Base-by-base conservation (phyloP, 805 yeast genomes). In the Zygotorulaspora danielsina region DNA sequence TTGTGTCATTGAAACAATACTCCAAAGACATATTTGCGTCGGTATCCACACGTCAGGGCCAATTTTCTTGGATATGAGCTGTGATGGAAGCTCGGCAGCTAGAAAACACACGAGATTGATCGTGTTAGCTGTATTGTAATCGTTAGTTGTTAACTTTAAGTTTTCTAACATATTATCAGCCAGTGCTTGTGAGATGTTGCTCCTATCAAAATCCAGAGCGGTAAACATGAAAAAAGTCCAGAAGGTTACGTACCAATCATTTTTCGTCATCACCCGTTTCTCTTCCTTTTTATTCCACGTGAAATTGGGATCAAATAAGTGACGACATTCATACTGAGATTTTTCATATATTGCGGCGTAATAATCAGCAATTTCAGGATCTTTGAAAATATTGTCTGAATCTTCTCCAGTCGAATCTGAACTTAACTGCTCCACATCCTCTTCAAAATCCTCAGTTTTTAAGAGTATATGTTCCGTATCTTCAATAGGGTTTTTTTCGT, bases 31-130 rank as follows among this genome's bases (percentile, higher is more conserved):
- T 57, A 79, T 69, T 51, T 79, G 83, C 27, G 67, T 58, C 2
- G 84, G 84, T 44, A 79, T 73, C 74, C 81, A 78, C 18, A 66
- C 49, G 50, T 79, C 84, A 3, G 82, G 75, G 10, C 86, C 87
- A 24, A 80, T 37, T 38, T 67, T 69, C 56, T 81, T 79, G n/a
- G 82, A 73, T 21, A 80, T 65, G 46, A 80, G 64, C 52, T 80
- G 84, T 2, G 84, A 78, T 0, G 86, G 86, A 9, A 80, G 56
- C 55, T 81, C 86, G 12, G 81, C 74, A 16, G 63, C 50, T 36
- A 79, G 55, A 51, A 81, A 80, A 32, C 73, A 65, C 5, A 76
- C 64, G 44, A 68, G 63, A 49, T 72, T 72, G 28, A 80, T 66
- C 3, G 81, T 76, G 44, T 67, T 72, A 16, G 84, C 87, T 27